These are phyloP conservation scores for Eucalyptus caleyi DNA, from an alignment of 345 rosid species.

Conservation along the genomic window DNA sequence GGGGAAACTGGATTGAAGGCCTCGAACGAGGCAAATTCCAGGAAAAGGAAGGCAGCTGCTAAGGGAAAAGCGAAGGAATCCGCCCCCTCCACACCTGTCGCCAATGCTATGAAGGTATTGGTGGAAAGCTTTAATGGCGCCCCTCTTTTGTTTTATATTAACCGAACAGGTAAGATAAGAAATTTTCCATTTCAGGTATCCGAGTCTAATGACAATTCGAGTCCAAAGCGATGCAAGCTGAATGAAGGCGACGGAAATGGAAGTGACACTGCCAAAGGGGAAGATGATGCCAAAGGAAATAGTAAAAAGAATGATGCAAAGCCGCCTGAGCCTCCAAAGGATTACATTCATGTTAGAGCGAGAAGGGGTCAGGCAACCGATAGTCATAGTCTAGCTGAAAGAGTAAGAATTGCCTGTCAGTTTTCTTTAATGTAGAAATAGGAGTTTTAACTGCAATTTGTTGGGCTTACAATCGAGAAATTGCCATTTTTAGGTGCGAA, in stretches of 20 bases:
- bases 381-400: slow-evolving; percentile 92
- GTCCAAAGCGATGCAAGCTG: slow-evolving; percentile 25
- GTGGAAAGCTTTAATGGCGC: not conserved
- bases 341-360: slow-evolving; percentile 41
- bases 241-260: slow-evolving; percentile 13
- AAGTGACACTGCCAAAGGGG: slow-evolving; percentile 10
- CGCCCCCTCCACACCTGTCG: not conserved
- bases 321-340: slow-evolving; percentile 26
- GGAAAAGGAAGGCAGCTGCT: slow-evolving; percentile 23
- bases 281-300: not conserved
- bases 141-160: not conserved
- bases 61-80: slow-evolving; percentile 22
- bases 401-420: slow-evolving; percentile 30
- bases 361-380: slow-evolving; percentile 90
- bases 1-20: not conserved
- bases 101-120: slow-evolving; percentile 6
- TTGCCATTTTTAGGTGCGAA: slow-evolving; percentile 38
- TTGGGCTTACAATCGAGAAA: not conserved
- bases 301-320: not conserved
- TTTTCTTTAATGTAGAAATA: not conserved
- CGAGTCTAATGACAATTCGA: slow-evolving; percentile 12
- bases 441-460: not conserved
- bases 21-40: not conserved
- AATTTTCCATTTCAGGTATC: not conserved
- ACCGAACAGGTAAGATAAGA: not conserved